phyloP scores from a whole-genome alignment of 2,329 filamentous ascomycete genomes.

The Botrytis fabae region DNA sequence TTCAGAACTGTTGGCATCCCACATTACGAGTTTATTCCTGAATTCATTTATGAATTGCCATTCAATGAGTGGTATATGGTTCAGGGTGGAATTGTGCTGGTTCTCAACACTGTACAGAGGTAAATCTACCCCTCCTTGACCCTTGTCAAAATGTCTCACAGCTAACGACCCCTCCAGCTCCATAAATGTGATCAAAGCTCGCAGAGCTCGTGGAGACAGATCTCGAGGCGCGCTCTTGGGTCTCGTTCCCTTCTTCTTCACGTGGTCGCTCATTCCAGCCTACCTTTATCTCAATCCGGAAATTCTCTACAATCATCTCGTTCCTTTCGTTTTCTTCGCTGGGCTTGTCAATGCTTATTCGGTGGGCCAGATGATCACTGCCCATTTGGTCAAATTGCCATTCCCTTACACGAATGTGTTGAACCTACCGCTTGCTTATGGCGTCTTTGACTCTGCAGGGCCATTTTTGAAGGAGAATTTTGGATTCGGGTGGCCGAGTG shows the following conservation, averaged over 20 bases:
- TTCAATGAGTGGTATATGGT: constrained; percentile 94
- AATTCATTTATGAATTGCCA: constrained; percentile 71
- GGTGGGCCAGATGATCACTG: constrained; percentile 93
- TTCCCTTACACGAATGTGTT: constrained; percentile 94
- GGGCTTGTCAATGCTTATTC: constrained; percentile 92
- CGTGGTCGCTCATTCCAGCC: constrained; percentile 73
- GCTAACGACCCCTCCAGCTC: constrained; percentile 50
- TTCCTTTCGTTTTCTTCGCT: constrained; percentile 87
- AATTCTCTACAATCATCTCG: constrained; percentile 78
- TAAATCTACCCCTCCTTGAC: constrained; percentile 26
- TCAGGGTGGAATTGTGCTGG: constrained; percentile 77
- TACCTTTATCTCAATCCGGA: constrained; percentile 85
- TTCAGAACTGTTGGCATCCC: constrained; percentile 75
- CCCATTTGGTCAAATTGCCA: constrained; percentile 80
- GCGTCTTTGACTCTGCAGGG: constrained; percentile 77
- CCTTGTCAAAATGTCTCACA: constrained; percentile 32
- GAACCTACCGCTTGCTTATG: constrained; percentile 72
- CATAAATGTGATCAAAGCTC: constrained; percentile 79
- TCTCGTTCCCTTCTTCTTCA: constrained; percentile 74
- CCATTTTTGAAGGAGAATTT: constrained; percentile 60
- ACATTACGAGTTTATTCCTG: constrained; percentile 62
- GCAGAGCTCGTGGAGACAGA: constrained; percentile 70
- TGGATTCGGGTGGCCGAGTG: constrained; percentile 70
- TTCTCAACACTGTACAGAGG: constrained; percentile 80
- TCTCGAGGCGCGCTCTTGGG: constrained; percentile 76